Conservation (phyloP, 805 yeast species). For the Candida michaelii region DNA sequence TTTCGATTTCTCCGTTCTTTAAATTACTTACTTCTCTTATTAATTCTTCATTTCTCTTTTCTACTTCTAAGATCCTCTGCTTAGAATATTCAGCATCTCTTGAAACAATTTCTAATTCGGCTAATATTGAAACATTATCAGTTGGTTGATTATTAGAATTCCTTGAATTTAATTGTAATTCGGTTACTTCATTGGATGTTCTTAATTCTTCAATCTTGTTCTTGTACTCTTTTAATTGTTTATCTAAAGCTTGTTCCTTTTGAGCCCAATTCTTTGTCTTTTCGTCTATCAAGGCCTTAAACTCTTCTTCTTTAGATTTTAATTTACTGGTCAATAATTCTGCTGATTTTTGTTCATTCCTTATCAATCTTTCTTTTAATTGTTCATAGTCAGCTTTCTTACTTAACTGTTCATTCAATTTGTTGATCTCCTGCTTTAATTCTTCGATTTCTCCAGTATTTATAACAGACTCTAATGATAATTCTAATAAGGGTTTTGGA, state of each 20-base stretch:
- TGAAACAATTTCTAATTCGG: constrained; percentile 64
- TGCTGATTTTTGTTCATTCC: constrained; percentile 60
- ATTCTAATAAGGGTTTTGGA: constrained; percentile 77
- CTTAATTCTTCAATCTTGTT: constrained; percentile 63
- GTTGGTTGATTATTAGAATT: constrained; percentile 30
- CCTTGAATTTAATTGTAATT: constrained; percentile 53
- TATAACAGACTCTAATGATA: constrained; percentile 62
- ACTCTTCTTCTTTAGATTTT: constrained; percentile 72
- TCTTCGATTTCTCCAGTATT: constrained; percentile 52
- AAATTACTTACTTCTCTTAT: constrained; percentile 61
- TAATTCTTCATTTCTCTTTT: constrained; percentile 73
- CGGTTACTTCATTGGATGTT: constrained; percentile 63
- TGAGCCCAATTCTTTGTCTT: constrained; percentile 67
- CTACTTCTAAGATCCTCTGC: constrained; percentile 65
- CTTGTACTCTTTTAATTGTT: constrained; percentile 52
- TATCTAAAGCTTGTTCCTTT: constrained; percentile 51
- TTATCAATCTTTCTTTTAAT: constrained; percentile 59
- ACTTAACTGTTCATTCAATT: constrained; percentile 57
- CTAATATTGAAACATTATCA: constrained; percentile 30
- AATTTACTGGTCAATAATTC: constrained; percentile 54
- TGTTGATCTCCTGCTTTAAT: constrained; percentile 49
- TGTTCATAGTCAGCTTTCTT: constrained; percentile 77
- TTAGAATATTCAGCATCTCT: constrained; percentile 76
- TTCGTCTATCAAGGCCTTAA: constrained; percentile 67
- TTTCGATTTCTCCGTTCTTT: constrained; percentile 43